Evolutionary conservation across 805 yeast genomes (phyloP), one percentile per base, ranked within the genome.

Genomic region (Brettanomyces anomalus): DNA sequence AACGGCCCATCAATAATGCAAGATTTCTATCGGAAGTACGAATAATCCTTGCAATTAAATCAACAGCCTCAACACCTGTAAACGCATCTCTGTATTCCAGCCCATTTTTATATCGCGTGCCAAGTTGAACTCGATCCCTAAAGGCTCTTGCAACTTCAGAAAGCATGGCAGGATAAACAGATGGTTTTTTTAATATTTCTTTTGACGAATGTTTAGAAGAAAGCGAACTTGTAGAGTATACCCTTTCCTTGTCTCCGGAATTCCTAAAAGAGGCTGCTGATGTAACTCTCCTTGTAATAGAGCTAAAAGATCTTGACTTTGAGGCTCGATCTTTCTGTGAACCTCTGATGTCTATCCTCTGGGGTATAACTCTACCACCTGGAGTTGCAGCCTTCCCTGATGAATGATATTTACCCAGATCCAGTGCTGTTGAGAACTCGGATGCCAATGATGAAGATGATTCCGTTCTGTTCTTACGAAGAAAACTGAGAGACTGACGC

Each of bases 31-130:
- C 98, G 7, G 87, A 83, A 1, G 96, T 90, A 51, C 94, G 71
- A 40, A 90, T 81, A 42, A 93, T 84, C 44, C 81, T 71, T 44
- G 95, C 81, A 46, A 93, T 79, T n/a, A 81, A 74, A 60, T 88
- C 96, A 26, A 93, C 95, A 1, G 97, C 96, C 62, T 86, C 93
- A 18, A 85, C 71, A 30, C 98, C 98, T 0, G 96, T 83, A 56
- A 93, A 93, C 0, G 97, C 81, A 57, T 89, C 94, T 57, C 94
- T 83, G 62, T 88, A 90, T 48, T 87, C 83, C 51, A 89, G 72
- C 15, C 96, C 96, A 64, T 89, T 90, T 57, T 90, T 93, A 57
- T 82, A 83, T 49, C 85, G 78, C 46, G 87, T 86, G 2, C 88
- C 84, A 13, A 85, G 58, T 18, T 76, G 76, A 26, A 88, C 72